Percentiles rank a stretch among this genome's conserved stretches.
Conservation (phyloP, 139 green algal species). For the Yamagishiella unicocca region DNA sequence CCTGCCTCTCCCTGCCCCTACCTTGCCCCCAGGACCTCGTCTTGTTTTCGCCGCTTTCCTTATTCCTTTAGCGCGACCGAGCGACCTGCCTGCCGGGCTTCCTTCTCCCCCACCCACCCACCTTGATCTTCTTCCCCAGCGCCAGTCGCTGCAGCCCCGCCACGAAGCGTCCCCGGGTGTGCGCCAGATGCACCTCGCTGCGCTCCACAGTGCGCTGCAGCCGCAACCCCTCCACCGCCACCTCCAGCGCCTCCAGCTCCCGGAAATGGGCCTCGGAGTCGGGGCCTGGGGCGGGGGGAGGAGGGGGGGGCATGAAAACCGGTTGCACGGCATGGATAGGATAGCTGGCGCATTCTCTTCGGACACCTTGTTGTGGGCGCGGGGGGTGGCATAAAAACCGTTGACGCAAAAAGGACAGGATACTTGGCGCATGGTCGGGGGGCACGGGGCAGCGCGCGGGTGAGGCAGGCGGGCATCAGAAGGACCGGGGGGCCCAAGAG, state of each 20-base stretch:
- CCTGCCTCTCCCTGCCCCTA: not conserved
- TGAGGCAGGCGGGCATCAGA: not conserved
- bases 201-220: constrained; percentile 71
- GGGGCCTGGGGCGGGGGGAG: constrained; percentile 22
- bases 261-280: constrained; percentile 45
- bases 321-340: no score
- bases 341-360: no score
- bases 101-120: not conserved
- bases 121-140: constrained; percentile 53
- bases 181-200: not conserved
- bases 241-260: constrained; percentile 65
- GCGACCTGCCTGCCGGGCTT: not conserved
- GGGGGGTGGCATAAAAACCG: no score
- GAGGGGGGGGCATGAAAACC: not conserved
- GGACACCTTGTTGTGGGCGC: no score
- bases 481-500: no score
- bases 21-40: no score
- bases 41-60: no score
- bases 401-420: no score
- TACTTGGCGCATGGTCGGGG: no score
- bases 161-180: constrained; percentile 44
- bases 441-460: no score
- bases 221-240: constrained; percentile 68
- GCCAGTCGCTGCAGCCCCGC: constrained; percentile 50
- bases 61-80: no score